phyloP scores from a whole-genome alignment of 805 yeast genomes.

The Ogataea trehaloabstinens region DNA sequence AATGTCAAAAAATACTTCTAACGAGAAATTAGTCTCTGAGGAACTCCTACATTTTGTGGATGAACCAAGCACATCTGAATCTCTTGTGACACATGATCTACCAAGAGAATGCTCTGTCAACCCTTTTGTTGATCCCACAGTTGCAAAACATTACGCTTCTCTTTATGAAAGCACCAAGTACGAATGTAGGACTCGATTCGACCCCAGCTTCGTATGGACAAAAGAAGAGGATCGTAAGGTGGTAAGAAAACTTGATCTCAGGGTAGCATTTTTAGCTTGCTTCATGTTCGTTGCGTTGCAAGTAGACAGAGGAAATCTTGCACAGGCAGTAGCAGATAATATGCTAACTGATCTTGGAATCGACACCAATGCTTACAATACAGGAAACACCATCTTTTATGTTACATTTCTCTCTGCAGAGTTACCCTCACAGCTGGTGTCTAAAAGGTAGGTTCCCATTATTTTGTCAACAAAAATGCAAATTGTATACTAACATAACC shows the following conservation, averaged over 20 bases:
- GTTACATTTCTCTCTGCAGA: slow-evolving; percentile 55
- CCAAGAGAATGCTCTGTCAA: slow-evolving; percentile 11
- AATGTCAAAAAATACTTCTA: no score
- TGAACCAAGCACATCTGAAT: not conserved
- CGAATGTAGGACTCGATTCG: slow-evolving; percentile 53
- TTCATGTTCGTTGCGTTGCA: slow-evolving; percentile 56
- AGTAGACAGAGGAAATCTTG: slow-evolving; percentile 54
- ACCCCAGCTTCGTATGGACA: slow-evolving; percentile 56
- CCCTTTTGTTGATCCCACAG: slow-evolving; percentile 42
- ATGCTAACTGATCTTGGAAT: slow-evolving; percentile 48
- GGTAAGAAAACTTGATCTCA: slow-evolving; percentile 50
- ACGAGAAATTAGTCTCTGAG: no score
- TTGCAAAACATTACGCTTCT: slow-evolving; percentile 42
- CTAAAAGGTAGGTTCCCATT: slow-evolving; percentile 61
- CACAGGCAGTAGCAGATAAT: slow-evolving; percentile 54
- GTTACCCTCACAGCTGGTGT: slow-evolving; percentile 60
- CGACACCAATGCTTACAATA: slow-evolving; percentile 54
- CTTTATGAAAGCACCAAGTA: slow-evolving; percentile 48
- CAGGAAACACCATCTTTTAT: slow-evolving; percentile 53
- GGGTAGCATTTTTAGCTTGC: slow-evolving; percentile 56
- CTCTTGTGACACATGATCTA: not conserved
- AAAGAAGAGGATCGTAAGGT: slow-evolving; percentile 47
- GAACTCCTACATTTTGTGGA: no score
- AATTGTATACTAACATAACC: not conserved
- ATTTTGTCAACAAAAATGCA: slow-evolving; percentile 21